Evolutionary conservation across 176 grass and related monocot genomes (phyloP).

Genomic region (Calamus simplicifolius): DNA sequence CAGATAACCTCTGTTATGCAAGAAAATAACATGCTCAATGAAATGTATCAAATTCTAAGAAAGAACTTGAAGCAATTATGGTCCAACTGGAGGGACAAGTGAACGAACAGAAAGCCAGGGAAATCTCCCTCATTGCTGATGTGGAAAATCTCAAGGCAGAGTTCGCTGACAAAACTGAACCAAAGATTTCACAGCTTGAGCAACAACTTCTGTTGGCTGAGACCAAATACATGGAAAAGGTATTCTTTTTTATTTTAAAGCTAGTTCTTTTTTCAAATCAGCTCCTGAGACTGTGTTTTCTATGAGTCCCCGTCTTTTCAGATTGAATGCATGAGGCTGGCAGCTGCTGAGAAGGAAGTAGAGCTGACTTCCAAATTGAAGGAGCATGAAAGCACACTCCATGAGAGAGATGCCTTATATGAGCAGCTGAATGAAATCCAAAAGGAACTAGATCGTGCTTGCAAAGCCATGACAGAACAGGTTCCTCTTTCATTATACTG

Average conservation of each 20-base stretch:
- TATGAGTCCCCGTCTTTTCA: conserved; percentile 19
- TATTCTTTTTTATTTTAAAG: conserved; percentile 11
- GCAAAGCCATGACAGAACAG: conserved; percentile 77
- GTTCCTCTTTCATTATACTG: conserved; percentile 19
- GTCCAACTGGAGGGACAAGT: conserved; percentile 61
- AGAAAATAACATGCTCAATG: conserved; percentile 54
- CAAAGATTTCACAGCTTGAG: conserved; percentile 78
- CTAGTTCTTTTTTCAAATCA: too few relatives aligned
- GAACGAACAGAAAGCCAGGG: conserved; percentile 18
- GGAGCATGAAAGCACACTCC: conserved; percentile 45
- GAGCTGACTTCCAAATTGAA: conserved; percentile 43
- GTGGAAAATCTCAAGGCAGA: conserved; percentile 15
- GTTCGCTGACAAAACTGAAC: conserved; percentile 44
- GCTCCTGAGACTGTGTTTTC: too few relatives aligned
- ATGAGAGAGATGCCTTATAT: conserved; percentile 53
- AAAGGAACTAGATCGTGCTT: conserved; percentile 62
- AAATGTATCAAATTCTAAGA: conserved; percentile 51
- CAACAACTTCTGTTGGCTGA: conserved; percentile 69
- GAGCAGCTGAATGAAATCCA: conserved; percentile 54
- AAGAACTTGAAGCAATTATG: conserved; percentile 57
- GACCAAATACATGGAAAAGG: conserved; percentile 82
- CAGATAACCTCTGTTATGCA: conserved; percentile 44
- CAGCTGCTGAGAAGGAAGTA: conserved; percentile 65
- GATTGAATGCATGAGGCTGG: conserved; percentile 70
- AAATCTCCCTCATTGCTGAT: neutral